These are phyloP conservation scores for Echinosphaeria canescens DNA, from an alignment of 2,329 filamentous ascomycete species.

Conservation along the genomic window DNA sequence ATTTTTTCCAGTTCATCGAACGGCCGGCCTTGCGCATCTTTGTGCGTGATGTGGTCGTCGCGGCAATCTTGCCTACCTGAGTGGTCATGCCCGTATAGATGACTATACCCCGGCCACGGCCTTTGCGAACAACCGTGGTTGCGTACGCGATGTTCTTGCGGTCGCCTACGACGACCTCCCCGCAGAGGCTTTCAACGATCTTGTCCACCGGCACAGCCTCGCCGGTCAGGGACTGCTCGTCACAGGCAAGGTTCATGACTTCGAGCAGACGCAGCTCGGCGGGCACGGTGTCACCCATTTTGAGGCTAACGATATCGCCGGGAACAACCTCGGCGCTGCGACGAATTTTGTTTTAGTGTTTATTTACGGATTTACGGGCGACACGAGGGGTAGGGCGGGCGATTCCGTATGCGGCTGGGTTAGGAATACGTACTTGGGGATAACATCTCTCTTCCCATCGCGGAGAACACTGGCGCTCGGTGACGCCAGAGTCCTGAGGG, in stretches of 20 bases:
- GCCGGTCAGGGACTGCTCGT: conserved; percentile 58
- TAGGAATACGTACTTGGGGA: conserved; percentile 26
- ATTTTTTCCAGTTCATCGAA: conserved; percentile 18
- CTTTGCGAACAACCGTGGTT: conserved; percentile 54
- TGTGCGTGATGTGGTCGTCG: conserved; percentile 32
- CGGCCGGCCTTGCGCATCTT: conserved; percentile 22
- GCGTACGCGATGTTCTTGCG: conserved; percentile 57
- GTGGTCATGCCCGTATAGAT: conserved; percentile 54
- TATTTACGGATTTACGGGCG: no score
- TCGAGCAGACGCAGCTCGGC: conserved; percentile 51
- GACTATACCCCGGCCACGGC: conserved; percentile 51
- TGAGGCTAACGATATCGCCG: conserved; percentile 47
- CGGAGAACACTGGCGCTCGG: conserved; percentile 40
- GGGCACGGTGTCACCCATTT: conserved; percentile 54
- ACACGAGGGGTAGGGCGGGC: no score
- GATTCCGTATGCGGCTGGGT: neutral
- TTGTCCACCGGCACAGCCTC: conserved; percentile 56
- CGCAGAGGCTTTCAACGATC: conserved; percentile 26
- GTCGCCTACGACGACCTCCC: conserved; percentile 44
- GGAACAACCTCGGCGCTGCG: conserved; percentile 40
- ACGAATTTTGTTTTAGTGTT: no score
- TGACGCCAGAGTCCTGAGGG: conserved; percentile 35
- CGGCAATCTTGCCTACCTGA: conserved; percentile 58
- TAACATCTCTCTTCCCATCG: conserved; percentile 32
- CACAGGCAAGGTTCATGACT: conserved; percentile 59